Conservation (phyloP, 257 asterid genomes). For the Jasminum sambac region DNA sequence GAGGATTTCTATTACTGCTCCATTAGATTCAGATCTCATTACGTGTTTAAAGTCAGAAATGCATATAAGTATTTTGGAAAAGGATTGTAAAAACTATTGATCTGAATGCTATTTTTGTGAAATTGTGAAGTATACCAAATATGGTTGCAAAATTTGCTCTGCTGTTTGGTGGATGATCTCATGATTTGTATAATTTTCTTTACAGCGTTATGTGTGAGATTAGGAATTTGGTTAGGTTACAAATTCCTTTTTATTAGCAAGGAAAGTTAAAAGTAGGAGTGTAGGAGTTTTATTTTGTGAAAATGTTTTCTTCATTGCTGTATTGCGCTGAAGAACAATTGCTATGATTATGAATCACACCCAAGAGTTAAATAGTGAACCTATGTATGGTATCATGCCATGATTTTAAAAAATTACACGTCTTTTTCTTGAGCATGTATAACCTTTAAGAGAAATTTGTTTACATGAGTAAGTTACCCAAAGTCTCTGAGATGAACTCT, state of each 20-base stretch:
- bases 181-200: neutral
- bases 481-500: neutral
- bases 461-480: neutral
- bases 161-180: neutral
- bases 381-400: neutral
- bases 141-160: neutral
- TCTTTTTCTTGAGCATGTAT: neutral
- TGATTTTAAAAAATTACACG: neutral
- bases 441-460: neutral
- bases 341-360: neutral
- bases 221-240: neutral
- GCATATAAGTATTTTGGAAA: neutral
- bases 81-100: neutral
- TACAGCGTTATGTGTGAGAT: neutral
- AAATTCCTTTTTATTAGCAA: neutral
- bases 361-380: neutral
- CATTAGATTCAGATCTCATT: neutral
- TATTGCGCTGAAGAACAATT: neutral
- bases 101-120: neutral
- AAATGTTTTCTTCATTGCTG: neutral
- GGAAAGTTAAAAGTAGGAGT: neutral
- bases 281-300: neutral
- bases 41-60: neutral
- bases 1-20: neutral
- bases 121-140: neutral